A percentile compares a stretch with the other conserved stretches of the same genome.
phyloP scores from a whole-genome alignment of 306 rosid genomes.

The Boehmeria nivea region DNA sequence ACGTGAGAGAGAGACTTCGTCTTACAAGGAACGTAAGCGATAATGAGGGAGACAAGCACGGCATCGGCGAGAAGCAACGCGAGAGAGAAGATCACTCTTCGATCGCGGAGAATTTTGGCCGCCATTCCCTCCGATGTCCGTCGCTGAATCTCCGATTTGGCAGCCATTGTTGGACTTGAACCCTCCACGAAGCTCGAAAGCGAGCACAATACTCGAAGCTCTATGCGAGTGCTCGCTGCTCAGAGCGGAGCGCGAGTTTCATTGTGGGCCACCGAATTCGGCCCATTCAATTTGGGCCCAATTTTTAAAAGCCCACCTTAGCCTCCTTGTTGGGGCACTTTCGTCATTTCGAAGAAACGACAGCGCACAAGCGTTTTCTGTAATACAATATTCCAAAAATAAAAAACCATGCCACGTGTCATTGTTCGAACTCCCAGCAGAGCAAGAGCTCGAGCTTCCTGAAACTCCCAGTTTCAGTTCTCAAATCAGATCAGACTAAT shows the following conservation, averaged over 20 bases:
- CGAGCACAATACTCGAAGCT: neutral
- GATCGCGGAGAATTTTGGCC: slow-evolving; percentile 13
- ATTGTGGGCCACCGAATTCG: neutral
- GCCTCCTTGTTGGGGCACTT: neutral
- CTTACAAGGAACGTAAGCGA: slow-evolving; percentile 77
- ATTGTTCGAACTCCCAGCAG: too few relatives aligned
- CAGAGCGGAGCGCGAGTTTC: too few relatives aligned
- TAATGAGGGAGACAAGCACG: slow-evolving; percentile 52
- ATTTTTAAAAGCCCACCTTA: too few relatives aligned
- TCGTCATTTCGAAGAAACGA: neutral
- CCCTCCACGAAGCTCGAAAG: neutral
- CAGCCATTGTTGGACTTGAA: slow-evolving; percentile 8
- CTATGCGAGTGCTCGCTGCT: too few relatives aligned
- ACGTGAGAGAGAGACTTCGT: neutral
- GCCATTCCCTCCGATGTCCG: slow-evolving; percentile 5
- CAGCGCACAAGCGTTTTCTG: too few relatives aligned
- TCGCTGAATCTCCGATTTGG: slow-evolving; percentile 39
- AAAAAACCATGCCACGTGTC: too few relatives aligned
- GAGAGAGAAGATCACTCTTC: slow-evolving; percentile 37
- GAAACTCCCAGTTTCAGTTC: too few relatives aligned
- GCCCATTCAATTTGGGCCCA: too few relatives aligned
- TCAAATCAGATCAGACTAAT: too few relatives aligned
- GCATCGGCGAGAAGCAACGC: slow-evolving; percentile 58
- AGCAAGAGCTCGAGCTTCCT: too few relatives aligned
- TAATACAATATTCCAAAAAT: too few relatives aligned